These are phyloP conservation scores for Apiospora rasikravindrae DNA, from an alignment of 2,329 filamentous ascomycete genomes.

Conservation along the genomic window DNA sequence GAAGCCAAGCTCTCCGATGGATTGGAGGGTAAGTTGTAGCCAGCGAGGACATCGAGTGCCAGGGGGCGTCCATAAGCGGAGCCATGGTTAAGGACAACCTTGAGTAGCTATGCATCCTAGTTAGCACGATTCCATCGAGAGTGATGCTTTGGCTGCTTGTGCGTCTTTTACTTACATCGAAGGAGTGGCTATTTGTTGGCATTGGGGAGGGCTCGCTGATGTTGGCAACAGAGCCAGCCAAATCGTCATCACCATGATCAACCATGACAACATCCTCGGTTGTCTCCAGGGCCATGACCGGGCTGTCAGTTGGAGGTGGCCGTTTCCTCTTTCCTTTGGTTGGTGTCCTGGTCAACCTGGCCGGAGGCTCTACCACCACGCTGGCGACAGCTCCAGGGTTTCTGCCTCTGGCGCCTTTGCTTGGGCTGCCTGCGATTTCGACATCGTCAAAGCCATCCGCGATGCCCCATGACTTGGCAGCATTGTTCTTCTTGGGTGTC, in stretches of 20 bases:
- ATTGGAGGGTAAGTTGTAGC: conserved; percentile 69
- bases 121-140: not conserved
- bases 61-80: conserved; percentile 60
- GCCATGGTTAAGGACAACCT: conserved; percentile 68
- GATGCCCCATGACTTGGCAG: conserved; percentile 59
- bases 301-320: conserved; percentile 64
- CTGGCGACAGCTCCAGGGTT: conserved; percentile 50
- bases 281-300: conserved; percentile 64
- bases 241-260: conserved; percentile 33
- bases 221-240: not conserved
- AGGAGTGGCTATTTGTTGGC: conserved; percentile 37
- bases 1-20: conserved; percentile 67
- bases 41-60: conserved; percentile 71
- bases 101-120: conserved; percentile 51
- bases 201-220: not conserved
- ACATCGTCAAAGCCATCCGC: conserved; percentile 80
- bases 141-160: too few species aligned
- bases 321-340: conserved; percentile 75
- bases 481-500: conserved; percentile 66
- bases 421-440: conserved; percentile 60
- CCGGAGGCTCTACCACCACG: conserved; percentile 49
- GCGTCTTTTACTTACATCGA: conserved; percentile 47
- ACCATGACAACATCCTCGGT: conserved; percentile 46
- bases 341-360: conserved; percentile 53
- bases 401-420: conserved; percentile 52